Base-by-base conservation (phyloP, 2,329 filamentous ascomycete genomes). In the Colletotrichum gigasporum region DNA sequence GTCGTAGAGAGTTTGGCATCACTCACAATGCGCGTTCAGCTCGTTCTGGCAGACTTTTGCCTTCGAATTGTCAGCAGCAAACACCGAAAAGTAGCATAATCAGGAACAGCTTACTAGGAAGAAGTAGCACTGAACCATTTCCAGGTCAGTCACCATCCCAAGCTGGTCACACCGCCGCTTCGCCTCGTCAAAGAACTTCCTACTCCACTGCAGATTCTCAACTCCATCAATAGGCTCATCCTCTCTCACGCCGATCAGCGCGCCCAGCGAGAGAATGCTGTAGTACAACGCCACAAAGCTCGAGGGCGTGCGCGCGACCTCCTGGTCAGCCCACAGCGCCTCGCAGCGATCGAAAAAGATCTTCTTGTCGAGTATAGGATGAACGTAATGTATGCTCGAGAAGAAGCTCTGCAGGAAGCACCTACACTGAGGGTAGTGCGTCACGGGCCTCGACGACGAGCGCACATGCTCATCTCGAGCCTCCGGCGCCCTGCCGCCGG, bases 31-130 rank as follows among this genome's bases (percentile, higher is more conserved):
- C 5, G 80, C 79, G 52, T 82, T 82, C 4, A 84, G 72, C 63
- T 83, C 80, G 51, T 83, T 82, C 60, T 83, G 82, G 64, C 80
- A 83, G 4, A 83, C 76, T 68, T 83, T 83, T 6, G 80, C 78
- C 58, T 62, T 35, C 12, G 11, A 35, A 5, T 2, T 28, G 42
- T 61, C 20, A 61, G 42, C n/a, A 3, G 16, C 14, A 6, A 20
- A 6, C 53, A 12, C 11, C 1, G 1, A 11, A 5, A 1, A 22
- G n/a, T 68, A 32, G 60, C n/a, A 3, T 7, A 2, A 3, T 5
- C 5, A 2, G 4, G 5, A 11, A 24, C 11, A 12, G 41, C 51
- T 39, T 12, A 80, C 80, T 75, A 84, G 75, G 6, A 83, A 73
- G 63, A 83, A 80, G 32, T 81, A 75, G 42, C 79, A 80, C 56